phyloP scores from a whole-genome alignment of 179 eudicot species.

The Heliamphora pulchella region DNA sequence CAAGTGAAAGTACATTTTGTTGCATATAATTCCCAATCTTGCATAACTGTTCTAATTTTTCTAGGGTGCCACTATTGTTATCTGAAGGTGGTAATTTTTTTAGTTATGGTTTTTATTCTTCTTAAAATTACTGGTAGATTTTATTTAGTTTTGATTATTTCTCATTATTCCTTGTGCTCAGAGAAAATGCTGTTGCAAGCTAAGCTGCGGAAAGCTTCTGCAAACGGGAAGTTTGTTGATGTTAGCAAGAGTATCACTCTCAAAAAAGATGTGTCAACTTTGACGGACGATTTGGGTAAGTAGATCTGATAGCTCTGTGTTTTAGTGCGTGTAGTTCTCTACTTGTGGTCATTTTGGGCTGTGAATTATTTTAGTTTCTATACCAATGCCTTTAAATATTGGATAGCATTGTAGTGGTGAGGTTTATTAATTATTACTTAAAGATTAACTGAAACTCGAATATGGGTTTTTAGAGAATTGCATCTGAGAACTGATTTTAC shows the following conservation, averaged over 20 bases:
- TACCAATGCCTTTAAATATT: neutral
- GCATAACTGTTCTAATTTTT: neutral
- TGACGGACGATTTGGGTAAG: constrained; percentile 77
- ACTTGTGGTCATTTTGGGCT: neutral
- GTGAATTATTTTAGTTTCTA: neutral
- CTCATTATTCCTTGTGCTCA: constrained; percentile 25
- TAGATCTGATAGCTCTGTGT: neutral
- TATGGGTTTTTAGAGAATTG: no score
- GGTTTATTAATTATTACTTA: no score
- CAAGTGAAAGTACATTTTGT: no score
- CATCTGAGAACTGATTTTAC: no score
- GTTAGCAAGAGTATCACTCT: constrained; percentile 28
- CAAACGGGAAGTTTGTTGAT: constrained; percentile 41
- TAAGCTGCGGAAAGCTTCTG: constrained; percentile 65
- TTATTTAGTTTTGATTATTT: neutral
- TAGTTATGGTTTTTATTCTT: no score
- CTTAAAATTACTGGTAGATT: no score
- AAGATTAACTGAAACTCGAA: no score
- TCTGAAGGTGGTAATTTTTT: neutral
- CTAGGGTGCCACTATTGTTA: neutral
- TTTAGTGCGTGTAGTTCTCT: neutral
- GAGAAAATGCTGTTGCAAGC: constrained; percentile 85
- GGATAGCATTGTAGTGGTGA: neutral
- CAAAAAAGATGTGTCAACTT: constrained; percentile 69
- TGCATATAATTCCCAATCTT: no score